Conservation (phyloP, 2,329 filamentous ascomycete species). For the Cercospora sp. region DNA sequence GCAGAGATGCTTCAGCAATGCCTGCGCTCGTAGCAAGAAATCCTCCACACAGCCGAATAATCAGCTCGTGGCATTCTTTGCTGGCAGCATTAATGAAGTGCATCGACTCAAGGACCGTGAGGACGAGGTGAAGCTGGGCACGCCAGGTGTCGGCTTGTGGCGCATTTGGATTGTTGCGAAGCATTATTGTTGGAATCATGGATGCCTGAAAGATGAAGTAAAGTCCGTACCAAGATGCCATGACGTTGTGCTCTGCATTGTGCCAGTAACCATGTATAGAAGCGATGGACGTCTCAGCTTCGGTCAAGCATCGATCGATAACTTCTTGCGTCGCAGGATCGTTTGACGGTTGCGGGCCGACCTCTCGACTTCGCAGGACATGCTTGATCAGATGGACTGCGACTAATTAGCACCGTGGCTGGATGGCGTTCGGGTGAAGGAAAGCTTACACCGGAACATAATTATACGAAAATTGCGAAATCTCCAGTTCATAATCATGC, state of each 20-base stretch:
- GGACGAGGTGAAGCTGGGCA: constrained; percentile 43
- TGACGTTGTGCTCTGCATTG: constrained; percentile 41
- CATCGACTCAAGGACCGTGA: constrained; percentile 43
- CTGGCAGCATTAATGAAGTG: constrained; percentile 45
- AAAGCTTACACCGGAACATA: constrained; percentile 43
- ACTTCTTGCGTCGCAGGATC: constrained; percentile 31
- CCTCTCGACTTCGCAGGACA: constrained; percentile 34
- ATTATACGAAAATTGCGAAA: constrained; percentile 51
- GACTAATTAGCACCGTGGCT: not conserved
- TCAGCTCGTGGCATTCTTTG: constrained; percentile 46
- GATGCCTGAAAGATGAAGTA: constrained; percentile 55
- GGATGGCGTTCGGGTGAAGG: not conserved
- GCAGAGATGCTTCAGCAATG: not conserved
- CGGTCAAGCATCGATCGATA: constrained; percentile 43
- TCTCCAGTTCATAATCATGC: constrained; percentile 49
- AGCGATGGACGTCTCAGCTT: constrained; percentile 45
- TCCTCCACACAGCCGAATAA: constrained; percentile 45
- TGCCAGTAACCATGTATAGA: constrained; percentile 45
- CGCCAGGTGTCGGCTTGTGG: constrained; percentile 44
- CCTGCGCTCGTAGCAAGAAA: constrained; percentile 31
- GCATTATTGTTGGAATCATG: constrained; percentile 51
- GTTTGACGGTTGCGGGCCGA: constrained; percentile 7
- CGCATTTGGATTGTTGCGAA: constrained; percentile 47
- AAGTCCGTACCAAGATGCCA: constrained; percentile 50
- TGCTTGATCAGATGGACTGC: constrained; percentile 46